Conservation (phyloP, 1,139 yeast genomes). For the Barnettozyma hawaiiensis region DNA sequence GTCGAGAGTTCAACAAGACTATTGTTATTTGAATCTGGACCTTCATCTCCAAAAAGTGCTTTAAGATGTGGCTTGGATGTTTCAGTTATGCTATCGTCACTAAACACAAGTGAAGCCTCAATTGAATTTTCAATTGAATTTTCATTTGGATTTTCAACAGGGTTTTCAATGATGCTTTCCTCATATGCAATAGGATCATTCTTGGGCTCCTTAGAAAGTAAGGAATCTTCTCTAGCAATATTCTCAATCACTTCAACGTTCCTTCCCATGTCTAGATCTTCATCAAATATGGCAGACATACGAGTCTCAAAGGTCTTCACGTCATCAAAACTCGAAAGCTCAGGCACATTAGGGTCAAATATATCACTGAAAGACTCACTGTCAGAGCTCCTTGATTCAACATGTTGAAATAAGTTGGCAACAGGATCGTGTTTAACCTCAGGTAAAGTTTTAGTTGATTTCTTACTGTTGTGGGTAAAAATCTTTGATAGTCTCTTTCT, state of each 20-base stretch:
- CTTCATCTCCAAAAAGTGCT: slow-evolving; percentile 2
- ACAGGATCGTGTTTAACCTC: not conserved
- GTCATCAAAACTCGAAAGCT: slow-evolving; percentile 16
- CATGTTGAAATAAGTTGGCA: not conserved
- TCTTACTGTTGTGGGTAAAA: slow-evolving; percentile 5
- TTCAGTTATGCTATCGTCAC: not conserved
- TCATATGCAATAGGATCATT: not conserved
- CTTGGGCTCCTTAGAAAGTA: slow-evolving; percentile 12
- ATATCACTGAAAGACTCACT: not conserved
- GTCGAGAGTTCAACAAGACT: slow-evolving; percentile 5
- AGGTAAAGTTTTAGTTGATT: not conserved
- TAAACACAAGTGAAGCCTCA: not conserved
- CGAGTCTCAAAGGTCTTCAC: slow-evolving; percentile 21
- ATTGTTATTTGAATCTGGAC: not conserved
- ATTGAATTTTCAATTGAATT: not conserved
- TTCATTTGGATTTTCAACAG: not conserved
- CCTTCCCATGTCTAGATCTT: slow-evolving; percentile 6
- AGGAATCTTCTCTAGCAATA: slow-evolving; percentile 21
- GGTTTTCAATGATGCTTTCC: not conserved
- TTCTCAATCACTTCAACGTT: slow-evolving; percentile 7
- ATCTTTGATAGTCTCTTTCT: slow-evolving; percentile 16
- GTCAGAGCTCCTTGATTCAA: not conserved
- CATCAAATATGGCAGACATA: slow-evolving; percentile 22
- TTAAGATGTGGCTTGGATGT: not conserved
- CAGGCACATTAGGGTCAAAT: slow-evolving; percentile 13